Evolutionary conservation across 2,329 filamentous ascomycete species (phyloP), one percentile per base, ranked within the genome.

Genomic region (Xylaria sp.): DNA sequence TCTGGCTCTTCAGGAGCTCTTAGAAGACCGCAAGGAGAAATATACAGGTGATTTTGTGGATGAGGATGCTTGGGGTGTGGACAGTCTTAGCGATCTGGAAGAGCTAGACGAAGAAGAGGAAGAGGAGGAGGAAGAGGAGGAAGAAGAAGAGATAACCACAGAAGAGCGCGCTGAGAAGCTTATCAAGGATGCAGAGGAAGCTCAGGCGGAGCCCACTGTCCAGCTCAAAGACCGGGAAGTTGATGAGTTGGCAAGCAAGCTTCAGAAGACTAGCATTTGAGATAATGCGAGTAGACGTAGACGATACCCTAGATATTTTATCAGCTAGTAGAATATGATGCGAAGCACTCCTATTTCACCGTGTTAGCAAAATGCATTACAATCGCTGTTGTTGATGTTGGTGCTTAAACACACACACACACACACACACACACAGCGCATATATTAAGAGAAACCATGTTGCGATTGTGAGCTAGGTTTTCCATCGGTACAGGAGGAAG

Each of bases 11-110:
- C 88, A 90, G 72, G 87, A 90, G 60, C 83, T 96, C 32, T 84
- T 97, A 30, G 90, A 93, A 66, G 86, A 88, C 76, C 90, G 94
- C 71, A 94, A 94, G 82, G 92, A 95, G 78, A 89, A 91, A 72
- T 76, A 88, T 3, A 90, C 85, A 32, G 90, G 90, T 18, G 86
- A 89, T 65, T 75, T 87, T 30, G 79, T 95, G 43, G 86, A 91
- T 50, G 94, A 97, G 79, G 91, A 94, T 69, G 88, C 90, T 28
- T 96, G 93, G 92, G 93, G 93, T 46, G 80, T 97, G 28, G 95
- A 97, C 77, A 92, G 92, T 76, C 87, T 97, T 52, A 92, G 91
- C 74, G 94, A 97, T 73, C 88, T 97, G 1, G 93, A 95, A 74
- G 92, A 93, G 10, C 87, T 89, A 13, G 88, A 87, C 65, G 90